Evolutionary conservation across 495 filamentous ascomycete species (phyloP).

Genomic region (Aspergillus asperescens): DNA sequence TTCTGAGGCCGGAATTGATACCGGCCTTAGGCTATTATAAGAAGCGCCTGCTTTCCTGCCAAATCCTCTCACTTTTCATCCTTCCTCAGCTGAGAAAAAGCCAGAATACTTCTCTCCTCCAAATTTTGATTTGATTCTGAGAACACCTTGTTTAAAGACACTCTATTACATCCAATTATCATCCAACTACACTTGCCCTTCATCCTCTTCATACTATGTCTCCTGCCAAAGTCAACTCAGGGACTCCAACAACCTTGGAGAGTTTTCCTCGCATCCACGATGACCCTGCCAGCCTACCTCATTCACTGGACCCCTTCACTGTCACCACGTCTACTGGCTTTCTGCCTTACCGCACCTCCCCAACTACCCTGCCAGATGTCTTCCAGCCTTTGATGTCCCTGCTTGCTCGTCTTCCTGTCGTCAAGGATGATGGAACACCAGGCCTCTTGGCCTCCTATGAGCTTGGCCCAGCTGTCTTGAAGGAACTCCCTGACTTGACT

Average conservation of each 20-base stretch:
- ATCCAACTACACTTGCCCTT: not conserved
- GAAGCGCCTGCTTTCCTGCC: slow-evolving; percentile 36
- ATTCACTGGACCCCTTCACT: slow-evolving; percentile 64
- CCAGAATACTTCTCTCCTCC: not conserved
- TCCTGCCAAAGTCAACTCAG: slow-evolving; percentile 18
- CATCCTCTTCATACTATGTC: slow-evolving; percentile 10
- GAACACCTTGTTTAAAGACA: not conserved
- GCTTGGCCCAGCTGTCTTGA: slow-evolving; percentile 62
- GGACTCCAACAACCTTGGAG: slow-evolving; percentile 39
- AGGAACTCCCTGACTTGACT: slow-evolving; percentile 69
- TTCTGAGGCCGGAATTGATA: slow-evolving; percentile 55
- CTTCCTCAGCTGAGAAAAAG: slow-evolving; percentile 1
- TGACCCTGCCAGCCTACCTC: slow-evolving; percentile 55
- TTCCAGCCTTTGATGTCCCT: slow-evolving; percentile 66
- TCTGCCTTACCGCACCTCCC: slow-evolving; percentile 39
- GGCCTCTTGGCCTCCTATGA: slow-evolving; percentile 69
- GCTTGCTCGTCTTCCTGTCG: slow-evolving; percentile 68
- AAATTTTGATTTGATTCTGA: not conserved
- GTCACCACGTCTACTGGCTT: slow-evolving; percentile 82
- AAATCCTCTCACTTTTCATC: slow-evolving; percentile 17
- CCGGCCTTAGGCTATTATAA: slow-evolving; percentile 58
- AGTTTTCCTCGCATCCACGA: slow-evolving; percentile 54
- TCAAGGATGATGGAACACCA: slow-evolving; percentile 59
- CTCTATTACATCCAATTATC: not conserved
- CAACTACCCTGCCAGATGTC: slow-evolving; percentile 49